Evolutionary conservation across 495 filamentous ascomycete genomes (phyloP).

Genomic region (Darksidea phi): DNA sequence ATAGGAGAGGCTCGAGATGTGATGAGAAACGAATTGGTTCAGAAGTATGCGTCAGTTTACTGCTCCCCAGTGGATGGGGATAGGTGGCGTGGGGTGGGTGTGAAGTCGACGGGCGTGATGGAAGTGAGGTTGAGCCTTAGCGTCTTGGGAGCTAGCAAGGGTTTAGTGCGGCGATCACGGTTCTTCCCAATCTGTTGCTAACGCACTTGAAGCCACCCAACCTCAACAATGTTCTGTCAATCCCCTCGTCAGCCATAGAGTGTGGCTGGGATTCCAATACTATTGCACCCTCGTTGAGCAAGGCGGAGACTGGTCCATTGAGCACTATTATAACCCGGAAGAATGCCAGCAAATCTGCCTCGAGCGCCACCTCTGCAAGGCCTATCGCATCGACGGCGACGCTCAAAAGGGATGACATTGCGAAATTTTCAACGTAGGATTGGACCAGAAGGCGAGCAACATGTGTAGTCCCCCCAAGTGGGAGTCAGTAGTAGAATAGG

Average conservation of each 20-base stretch:
- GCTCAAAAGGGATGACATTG: slow-evolving; percentile 5
- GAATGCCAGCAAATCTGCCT: slow-evolving; percentile 31
- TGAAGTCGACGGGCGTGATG: no score
- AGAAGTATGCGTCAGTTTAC: no score
- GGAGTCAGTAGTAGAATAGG: slow-evolving; percentile 26
- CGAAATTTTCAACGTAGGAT: slow-evolving; percentile 26
- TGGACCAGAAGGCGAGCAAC: slow-evolving; percentile 14
- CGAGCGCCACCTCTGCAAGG: slow-evolving; percentile 12
- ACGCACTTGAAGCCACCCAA: slow-evolving; percentile 12
- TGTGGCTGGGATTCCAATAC: slow-evolving; percentile 21
- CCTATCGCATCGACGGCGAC: slow-evolving; percentile 7
- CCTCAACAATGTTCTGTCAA: slow-evolving; percentile 19
- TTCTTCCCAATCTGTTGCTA: neutral
- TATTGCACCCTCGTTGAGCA: slow-evolving; percentile 21
- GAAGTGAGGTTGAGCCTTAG: no score
- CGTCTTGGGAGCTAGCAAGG: no score
- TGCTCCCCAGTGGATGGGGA: no score
- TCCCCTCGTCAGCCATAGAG: slow-evolving; percentile 13
- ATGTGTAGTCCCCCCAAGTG: slow-evolving; percentile 6
- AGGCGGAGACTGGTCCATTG: slow-evolving; percentile 24
- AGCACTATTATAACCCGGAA: slow-evolving; percentile 10
- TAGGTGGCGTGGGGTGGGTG: no score
- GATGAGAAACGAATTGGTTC: no score
- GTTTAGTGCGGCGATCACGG: no score
- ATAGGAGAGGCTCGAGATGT: neutral